Evolutionary conservation across 202 grass and related monocot genomes (phyloP), one percentile per base, ranked within the genome.

Genomic region (Dendrocalamus latiflorus): DNA sequence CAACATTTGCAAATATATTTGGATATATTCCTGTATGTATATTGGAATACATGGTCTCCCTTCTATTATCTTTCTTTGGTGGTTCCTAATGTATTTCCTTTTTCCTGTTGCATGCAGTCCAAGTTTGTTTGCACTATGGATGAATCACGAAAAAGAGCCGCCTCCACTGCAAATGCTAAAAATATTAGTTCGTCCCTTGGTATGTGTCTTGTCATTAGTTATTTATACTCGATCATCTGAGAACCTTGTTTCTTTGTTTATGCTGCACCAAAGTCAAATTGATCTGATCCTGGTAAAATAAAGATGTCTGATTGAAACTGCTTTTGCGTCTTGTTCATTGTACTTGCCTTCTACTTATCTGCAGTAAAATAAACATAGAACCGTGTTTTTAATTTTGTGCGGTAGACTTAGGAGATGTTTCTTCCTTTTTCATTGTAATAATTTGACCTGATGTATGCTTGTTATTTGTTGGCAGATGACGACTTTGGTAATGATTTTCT

Each of bases 401-500:
- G 5, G 21, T 86, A 78, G 73, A 41, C 11, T 56, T 63, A 38
- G 8, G 28, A 45, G 65, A 21, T 55, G 58, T 71, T 73, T 26
- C 20, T 33, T 66, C 22, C 12, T 59, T 64, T 58, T 48, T 48
- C 45, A 24, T 81, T n/a, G 8, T 64, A 78, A 63, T 42, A 55
- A 33, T 82, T 57, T 77, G 42, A 83, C 67, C 72, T 82, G 58
- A 57, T 70, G 70, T 67, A 65, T 87, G 37, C 8, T 70, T 83
- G n/a, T 26, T 77, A 76, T 48, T 73, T 72, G 51, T 76, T 73
- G 58, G 66, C 76, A 98, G 95, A 93, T 89, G 90, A 94, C 60
- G 90, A 98, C 81, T 95, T 98, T 79, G 92, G 93, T 30, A 93
- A 85, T 49, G 87, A 95, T 85, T 98, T 98, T 74, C 92, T 95